Percentiles rank a stretch among this genome's conserved stretches.
Evolutionary conservation across 1,139 yeast genomes (phyloP).

Genomic region (Debaryomyces sp.): DNA sequence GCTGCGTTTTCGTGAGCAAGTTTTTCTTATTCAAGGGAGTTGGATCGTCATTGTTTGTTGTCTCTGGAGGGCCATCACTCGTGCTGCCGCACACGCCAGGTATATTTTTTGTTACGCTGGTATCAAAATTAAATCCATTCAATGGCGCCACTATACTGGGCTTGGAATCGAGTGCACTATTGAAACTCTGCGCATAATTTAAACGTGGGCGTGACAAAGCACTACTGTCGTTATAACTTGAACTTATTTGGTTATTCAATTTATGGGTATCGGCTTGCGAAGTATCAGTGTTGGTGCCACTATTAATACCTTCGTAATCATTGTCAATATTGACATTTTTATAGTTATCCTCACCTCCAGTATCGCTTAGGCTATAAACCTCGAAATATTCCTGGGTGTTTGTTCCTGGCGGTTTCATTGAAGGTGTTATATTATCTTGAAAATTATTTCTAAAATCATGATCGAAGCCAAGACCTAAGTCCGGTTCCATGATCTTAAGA

Average conservation of each 20-base stretch:
- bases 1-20: constrained; percentile 3
- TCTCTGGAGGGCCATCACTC: neutral
- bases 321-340: constrained; percentile 1
- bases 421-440: constrained; percentile 36
- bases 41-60: neutral
- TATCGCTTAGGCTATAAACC: constrained; percentile 7
- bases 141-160: neutral
- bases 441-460: constrained; percentile 15
- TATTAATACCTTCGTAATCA: constrained; percentile 9
- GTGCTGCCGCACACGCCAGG: neutral
- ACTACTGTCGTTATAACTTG: constrained; percentile 14
- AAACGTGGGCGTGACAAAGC: constrained; percentile 13
- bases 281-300: constrained; percentile 10
- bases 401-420: constrained; percentile 45
- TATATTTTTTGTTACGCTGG: neutral
- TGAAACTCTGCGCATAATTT: constrained; percentile 7
- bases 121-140: constrained; percentile 1
- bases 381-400: constrained; percentile 39
- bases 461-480: constrained; percentile 15
- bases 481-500: constrained; percentile 23
- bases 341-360: constrained; percentile 6
- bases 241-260: neutral
- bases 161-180: neutral
- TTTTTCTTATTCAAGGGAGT: constrained; percentile 2
- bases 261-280: neutral